phyloP scores from a whole-genome alignment of 2,329 filamentous ascomycete genomes.

The Phaeosphaeria sp. region DNA sequence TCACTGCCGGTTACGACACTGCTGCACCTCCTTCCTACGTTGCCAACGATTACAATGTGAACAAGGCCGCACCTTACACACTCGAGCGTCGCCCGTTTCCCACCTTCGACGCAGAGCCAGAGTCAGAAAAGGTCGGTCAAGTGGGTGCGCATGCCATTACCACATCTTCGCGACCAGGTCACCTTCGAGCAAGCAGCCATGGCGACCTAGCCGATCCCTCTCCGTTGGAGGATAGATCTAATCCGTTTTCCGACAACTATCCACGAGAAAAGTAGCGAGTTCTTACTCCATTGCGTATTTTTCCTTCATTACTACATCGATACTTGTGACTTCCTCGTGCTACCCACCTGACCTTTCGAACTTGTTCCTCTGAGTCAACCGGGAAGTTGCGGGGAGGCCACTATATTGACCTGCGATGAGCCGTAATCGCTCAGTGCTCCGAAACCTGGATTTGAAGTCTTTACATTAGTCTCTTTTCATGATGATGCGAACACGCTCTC shows the following conservation, averaged over 20 bases:
- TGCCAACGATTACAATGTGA: constrained; percentile 51
- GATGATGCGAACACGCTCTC: constrained; percentile 46
- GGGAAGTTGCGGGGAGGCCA: constrained; percentile 21
- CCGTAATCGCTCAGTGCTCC: constrained; percentile 52
- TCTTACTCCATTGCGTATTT: constrained; percentile 17
- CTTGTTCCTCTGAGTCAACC: constrained; percentile 52
- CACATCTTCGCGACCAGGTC: constrained; percentile 51
- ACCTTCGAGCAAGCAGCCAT: constrained; percentile 54
- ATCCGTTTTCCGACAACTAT: constrained; percentile 42
- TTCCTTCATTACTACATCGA: neutral
- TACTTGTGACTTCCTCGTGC: neutral
- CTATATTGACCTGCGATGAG: constrained; percentile 44
- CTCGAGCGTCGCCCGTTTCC: constrained; percentile 53
- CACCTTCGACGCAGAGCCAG: constrained; percentile 44
- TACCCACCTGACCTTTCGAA: constrained; percentile 52
- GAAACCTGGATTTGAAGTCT: constrained; percentile 47
- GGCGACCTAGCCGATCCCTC: constrained; percentile 53
- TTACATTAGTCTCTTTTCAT: constrained; percentile 24
- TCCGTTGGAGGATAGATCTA: constrained; percentile 45
- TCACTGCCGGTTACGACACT: constrained; percentile 18
- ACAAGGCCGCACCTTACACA: constrained; percentile 56
- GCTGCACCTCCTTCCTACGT: constrained; percentile 49
- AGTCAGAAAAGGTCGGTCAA: constrained; percentile 52
- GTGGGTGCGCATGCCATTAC: constrained; percentile 52
- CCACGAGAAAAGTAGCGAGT: constrained; percentile 22